A percentile compares a stretch with the other conserved stretches of the same genome.
These are phyloP conservation scores for Citropsis articulata DNA, from an alignment of 345 rosid species.

Conservation along the genomic window DNA sequence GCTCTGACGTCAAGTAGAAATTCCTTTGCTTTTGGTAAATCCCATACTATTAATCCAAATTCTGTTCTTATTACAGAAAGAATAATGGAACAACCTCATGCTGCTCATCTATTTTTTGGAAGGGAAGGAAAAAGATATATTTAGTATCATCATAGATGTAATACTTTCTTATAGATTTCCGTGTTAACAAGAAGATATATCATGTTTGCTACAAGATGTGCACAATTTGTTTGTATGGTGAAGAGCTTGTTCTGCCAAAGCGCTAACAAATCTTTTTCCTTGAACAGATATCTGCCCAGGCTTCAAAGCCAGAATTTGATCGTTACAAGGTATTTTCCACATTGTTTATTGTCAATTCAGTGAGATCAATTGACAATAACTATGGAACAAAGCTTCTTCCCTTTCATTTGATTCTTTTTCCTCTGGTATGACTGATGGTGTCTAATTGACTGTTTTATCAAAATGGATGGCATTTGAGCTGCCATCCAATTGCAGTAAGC, in stretches of 20 bases:
- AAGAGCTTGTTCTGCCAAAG: not conserved
- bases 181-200: not conserved
- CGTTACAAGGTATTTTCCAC: constrained; percentile 38
- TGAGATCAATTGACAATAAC: not conserved
- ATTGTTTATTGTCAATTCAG: constrained; percentile 3
- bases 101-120: not conserved
- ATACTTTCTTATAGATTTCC: not conserved
- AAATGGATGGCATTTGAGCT: not conserved
- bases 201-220: not conserved
- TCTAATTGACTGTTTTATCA: not conserved
- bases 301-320: constrained; percentile 39
- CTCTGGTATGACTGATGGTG: no score
- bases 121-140: not conserved
- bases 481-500: not conserved
- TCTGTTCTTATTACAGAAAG: not conserved
- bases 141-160: not conserved
- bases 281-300: constrained; percentile 38
- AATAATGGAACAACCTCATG: not conserved
- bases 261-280: not conserved
- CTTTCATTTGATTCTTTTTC: no score
- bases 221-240: not conserved
- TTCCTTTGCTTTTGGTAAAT: no score
- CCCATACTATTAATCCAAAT: not conserved
- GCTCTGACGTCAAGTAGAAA: not conserved
- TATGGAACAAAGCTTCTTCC: no score